Percentiles rank a stretch among this genome's conserved stretches.
Evolutionary conservation across 2,329 filamentous ascomycete species (phyloP).

Genomic region (Talaromyces sp.): DNA sequence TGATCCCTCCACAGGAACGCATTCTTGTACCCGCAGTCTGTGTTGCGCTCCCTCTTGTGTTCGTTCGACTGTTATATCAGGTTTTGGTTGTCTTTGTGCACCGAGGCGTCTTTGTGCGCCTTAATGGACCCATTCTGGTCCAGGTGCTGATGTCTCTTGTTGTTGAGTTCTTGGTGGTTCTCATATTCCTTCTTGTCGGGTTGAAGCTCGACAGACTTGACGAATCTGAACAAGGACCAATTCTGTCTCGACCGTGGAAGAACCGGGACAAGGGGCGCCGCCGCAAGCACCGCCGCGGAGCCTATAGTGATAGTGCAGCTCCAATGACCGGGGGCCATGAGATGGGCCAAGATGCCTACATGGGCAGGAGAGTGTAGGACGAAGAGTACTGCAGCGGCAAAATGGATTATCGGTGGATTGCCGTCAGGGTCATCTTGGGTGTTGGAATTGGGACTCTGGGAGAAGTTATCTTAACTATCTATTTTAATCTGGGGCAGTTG

Average conservation of each 20-base stretch:
- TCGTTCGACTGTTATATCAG: not conserved
- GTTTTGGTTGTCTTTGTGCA: slow-evolving; percentile 5
- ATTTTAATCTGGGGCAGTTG: no score
- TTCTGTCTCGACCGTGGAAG: slow-evolving; percentile 1
- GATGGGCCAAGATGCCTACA: no score
- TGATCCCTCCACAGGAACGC: not conserved
- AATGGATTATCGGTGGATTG: no score
- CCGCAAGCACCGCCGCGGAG: not conserved
- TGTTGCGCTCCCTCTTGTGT: not conserved
- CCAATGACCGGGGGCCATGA: no score
- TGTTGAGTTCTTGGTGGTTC: not conserved
- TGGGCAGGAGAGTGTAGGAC: no score
- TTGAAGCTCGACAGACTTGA: not conserved
- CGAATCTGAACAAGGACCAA: not conserved
- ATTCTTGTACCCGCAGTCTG: not conserved
- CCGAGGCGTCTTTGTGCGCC: not conserved
- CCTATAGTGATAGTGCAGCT: no score
- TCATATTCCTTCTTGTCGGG: not conserved
- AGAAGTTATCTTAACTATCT: no score
- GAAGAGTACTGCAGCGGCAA: no score
- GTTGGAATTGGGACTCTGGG: no score
- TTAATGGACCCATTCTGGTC: not conserved
- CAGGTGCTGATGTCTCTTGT: not conserved
- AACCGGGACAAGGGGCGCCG: not conserved
- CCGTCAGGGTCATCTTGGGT: no score